Conservation (phyloP, 176 grass and related monocot species). For the Bromus sterilis region DNA sequence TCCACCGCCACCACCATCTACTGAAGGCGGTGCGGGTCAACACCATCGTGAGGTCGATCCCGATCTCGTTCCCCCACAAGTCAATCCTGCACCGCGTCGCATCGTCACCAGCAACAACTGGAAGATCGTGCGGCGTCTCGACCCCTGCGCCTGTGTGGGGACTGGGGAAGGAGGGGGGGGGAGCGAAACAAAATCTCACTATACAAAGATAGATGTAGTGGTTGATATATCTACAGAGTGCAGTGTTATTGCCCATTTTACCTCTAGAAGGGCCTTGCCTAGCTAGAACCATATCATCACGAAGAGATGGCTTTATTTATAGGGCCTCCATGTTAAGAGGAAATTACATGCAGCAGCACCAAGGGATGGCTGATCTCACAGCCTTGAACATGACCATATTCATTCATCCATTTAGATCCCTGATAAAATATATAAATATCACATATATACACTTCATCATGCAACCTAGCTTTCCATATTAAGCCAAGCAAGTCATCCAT, state of each 20-base stretch:
- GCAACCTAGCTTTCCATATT: not conserved
- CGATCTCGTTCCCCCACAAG: too few species aligned
- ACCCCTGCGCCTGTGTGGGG: too few species aligned
- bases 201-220: not conserved
- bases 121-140: too few species aligned
- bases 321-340: not conserved
- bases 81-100: too few species aligned
- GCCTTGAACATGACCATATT: not conserved
- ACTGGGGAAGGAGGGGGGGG: too few species aligned
- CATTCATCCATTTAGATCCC: not conserved
- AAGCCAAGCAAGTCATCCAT: conserved; percentile 5
- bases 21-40: too few species aligned
- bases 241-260: not conserved
- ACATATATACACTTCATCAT: not conserved
- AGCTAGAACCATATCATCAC: not conserved
- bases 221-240: not conserved
- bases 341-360: not conserved
- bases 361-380: not conserved
- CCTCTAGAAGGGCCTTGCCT: not conserved
- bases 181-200: too few species aligned
- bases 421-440: not conserved
- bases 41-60: too few species aligned
- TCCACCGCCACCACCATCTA: too few species aligned
- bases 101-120: too few species aligned
- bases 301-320: not conserved